Evolutionary conservation across 2,329 filamentous ascomycete genomes (phyloP), one percentile per base, ranked within the genome.

Genomic region (Fusarium staphyleae): DNA sequence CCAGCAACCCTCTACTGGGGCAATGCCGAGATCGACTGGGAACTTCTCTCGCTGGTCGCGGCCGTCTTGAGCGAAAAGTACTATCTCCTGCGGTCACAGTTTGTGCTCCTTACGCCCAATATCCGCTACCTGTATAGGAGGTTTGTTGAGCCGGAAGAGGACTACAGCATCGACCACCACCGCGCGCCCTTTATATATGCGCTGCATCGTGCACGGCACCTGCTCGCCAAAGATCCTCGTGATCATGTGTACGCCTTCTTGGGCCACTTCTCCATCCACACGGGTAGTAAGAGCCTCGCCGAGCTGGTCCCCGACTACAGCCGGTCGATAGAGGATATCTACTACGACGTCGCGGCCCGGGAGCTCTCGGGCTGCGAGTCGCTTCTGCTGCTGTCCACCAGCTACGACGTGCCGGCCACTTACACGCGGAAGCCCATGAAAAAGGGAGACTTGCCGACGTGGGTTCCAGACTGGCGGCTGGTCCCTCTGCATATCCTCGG

Each of bases 401-500:
- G 66, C 6, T 64, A 73, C 45, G 52, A 54, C 16, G 43, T 60
- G 14, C 60, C 62, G 1, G 24, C 32, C 5, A 54, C 52, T 3
- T 50, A 62, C 19, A 37, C 29, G 24, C 63, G 57, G 2, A 52
- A 41, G n/a, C n/a, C 41, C 1, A 40, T 45, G 28, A 16, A 22
- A 12, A 48, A 28, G 18, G 42, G 32, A 3, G 14, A 46, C 15
- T 19, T 75, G 4, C 73, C 73, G 1, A 70, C 71, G 0, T 75
- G 73, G 73, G 72, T 73, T 19, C 73, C 73, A 1, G 73, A 75
- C 62, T 75, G 73, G 74, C 66, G 70, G 2, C 48, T 68, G 6
- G 47, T 66, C 6, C 70, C 71, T 11, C 45, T 71, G 1, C 72
- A 74, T 32, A 61, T 74, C 8, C 59, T 74, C 12, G 69, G 66